A percentile compares a stretch with the other conserved stretches of the same genome.
Evolutionary conservation across 257 asterid species (phyloP).

Genomic region (Prunella vulgaris): DNA sequence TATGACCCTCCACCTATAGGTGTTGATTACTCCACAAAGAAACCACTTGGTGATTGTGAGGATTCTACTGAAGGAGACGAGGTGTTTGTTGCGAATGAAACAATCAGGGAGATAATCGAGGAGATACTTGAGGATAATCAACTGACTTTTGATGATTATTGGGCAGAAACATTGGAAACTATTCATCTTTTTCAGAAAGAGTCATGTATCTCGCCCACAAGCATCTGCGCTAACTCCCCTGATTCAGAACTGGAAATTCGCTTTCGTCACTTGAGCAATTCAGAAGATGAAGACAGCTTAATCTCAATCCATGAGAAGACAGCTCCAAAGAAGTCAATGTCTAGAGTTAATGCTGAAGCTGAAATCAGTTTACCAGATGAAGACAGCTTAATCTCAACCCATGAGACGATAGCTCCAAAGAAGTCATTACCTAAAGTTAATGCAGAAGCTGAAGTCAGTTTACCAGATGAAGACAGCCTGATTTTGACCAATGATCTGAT

Average conservation of each 20-base stretch:
- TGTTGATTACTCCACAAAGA: constrained; percentile 15
- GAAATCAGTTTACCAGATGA: constrained; percentile 42
- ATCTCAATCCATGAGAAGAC: constrained; percentile 26
- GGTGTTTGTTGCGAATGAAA: neutral
- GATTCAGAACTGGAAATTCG: constrained; percentile 22
- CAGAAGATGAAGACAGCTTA: constrained; percentile 37
- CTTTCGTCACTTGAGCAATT: constrained; percentile 17
- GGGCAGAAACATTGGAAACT: constrained; percentile 47
- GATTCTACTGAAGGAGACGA: constrained; percentile 13
- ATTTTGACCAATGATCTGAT: constrained; percentile 26
- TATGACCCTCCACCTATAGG: constrained; percentile 12
- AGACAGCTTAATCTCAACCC: constrained; percentile 31
- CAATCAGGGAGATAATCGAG: constrained; percentile 23
- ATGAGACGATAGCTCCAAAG: constrained; percentile 23
- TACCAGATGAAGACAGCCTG: constrained; percentile 43
- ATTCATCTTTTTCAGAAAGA: constrained; percentile 34
- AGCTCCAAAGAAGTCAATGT: constrained; percentile 19
- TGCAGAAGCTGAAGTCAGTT: constrained; percentile 26
- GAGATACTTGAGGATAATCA: constrained; percentile 30
- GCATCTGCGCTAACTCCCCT: constrained; percentile 3
- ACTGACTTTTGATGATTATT: constrained; percentile 37
- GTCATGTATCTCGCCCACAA: neutral
- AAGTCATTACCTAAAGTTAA: constrained; percentile 1
- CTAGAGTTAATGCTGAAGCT: constrained; percentile 3
- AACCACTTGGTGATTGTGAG: constrained; percentile 14